These are phyloP conservation scores for Amborella trichopoda DNA, from an alignment of 164 flowering plant species.

Conservation along the genomic window DNA sequence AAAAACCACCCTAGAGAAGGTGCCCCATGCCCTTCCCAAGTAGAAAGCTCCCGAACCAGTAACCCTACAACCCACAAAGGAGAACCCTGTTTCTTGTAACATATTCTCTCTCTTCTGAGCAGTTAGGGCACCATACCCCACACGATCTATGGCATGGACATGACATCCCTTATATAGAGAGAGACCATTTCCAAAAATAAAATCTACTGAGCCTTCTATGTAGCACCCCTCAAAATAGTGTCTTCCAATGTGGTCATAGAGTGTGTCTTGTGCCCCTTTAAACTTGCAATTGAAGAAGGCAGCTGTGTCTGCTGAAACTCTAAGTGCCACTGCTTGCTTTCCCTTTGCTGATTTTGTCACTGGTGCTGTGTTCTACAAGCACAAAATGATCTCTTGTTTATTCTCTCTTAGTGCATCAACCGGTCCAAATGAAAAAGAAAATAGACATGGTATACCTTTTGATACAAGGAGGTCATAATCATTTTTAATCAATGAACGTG, in stretches of 20 bases:
- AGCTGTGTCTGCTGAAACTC: conserved; percentile 43
- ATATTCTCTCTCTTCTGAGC: conserved; percentile 42
- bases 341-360: conserved; percentile 31
- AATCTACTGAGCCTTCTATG: conserved; percentile 55
- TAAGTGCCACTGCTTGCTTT: conserved; percentile 52
- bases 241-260: conserved; percentile 49
- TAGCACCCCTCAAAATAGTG: conserved; percentile 54
- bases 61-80: conserved; percentile 48
- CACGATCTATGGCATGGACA: conserved; percentile 30
- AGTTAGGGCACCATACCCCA: conserved; percentile 38
- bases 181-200: conserved; percentile 49
- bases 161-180: conserved; percentile 39
- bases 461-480: no score
- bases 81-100: conserved; percentile 53
- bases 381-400: no score
- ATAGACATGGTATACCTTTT: no score
- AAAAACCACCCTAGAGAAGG: conserved; percentile 55
- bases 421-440: no score
- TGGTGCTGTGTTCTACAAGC: conserved; percentile 38
- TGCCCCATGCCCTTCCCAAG: conserved; percentile 65
- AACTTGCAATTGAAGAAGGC: conserved; percentile 41
- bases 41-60: conserved; percentile 51
- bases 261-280: conserved; percentile 50
- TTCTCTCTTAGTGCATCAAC: no score
- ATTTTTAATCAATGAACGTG: no score